Evolutionary conservation across 495 filamentous ascomycete species (phyloP), one percentile per base, ranked within the genome.

Genomic region (Astrothelium macrocarpum): DNA sequence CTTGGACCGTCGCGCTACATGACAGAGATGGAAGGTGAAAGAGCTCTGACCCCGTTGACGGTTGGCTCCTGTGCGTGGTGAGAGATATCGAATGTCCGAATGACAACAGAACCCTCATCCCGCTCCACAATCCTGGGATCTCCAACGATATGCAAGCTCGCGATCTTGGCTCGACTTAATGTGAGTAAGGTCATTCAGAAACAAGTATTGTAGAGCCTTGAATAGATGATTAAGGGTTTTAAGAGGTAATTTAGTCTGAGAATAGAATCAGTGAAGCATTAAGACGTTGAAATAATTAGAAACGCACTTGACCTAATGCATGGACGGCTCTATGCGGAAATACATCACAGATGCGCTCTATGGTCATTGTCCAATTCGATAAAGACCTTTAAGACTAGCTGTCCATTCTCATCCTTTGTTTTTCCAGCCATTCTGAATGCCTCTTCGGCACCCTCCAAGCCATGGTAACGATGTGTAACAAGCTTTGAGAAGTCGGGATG

Each of bases 401-500:
- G 86, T 11, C 90, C 90, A 0, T 85, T 72, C 62, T 86, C 84
- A 76, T 96, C 91, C n/a, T 83, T 79, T 3, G 87, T 90, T 69
- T 82, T 84, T 18, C 87, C 87, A n/a, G 90, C 91, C 73, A 96
- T 82, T 56, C 84, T 80, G 73, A 97, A 95, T 11, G 90, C 92
- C 23, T 82, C 74, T 64, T 84, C 81, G 9, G 81, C 84, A 26
- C 77, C 75, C 23, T 83, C 86, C 31, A 90, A 79, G 14, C 94
- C 84, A 61, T 78, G 79, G 68, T 89, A 82, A 46, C 83, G 80
- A 75, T 96, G 91, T 23, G 91, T 96, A 20, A 96, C 84, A 76
- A 88, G 79, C 65, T 85, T 79, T 42, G 84, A 79, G 67, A 88
- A 78, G 65, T 80, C 80, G 7, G 85, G 85, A 32, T 92, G 77